Evolutionary conservation across 2,329 filamentous ascomycete species (phyloP).

Genomic region (Pseudogymnoascus sp.): DNA sequence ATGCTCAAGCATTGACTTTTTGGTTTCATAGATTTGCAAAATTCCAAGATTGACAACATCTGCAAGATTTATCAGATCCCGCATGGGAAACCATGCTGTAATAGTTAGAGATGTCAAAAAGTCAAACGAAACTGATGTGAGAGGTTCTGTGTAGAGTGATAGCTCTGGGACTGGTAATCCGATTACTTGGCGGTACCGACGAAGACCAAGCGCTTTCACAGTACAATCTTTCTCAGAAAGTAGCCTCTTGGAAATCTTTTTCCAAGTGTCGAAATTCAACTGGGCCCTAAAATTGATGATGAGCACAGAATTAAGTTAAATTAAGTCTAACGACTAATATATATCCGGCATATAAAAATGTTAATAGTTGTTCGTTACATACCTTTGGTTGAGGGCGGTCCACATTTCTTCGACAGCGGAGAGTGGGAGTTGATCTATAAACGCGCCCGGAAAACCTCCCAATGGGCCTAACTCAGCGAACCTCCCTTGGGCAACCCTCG

Average conservation of each 20-base stretch:
- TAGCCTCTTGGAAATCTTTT: slow-evolving; percentile 23
- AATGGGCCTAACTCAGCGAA: neutral
- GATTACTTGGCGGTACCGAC: slow-evolving; percentile 23
- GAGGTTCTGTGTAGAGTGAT: slow-evolving; percentile 21
- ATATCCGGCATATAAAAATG: neutral
- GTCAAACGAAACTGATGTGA: slow-evolving; percentile 25
- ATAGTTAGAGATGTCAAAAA: slow-evolving; percentile 29
- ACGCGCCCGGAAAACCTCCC: neutral
- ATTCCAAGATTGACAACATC: slow-evolving; percentile 25
- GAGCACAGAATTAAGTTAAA: neutral
- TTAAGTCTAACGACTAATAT: neutral
- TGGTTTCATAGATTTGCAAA: slow-evolving; percentile 25
- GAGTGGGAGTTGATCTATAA: neutral
- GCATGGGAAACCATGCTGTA: slow-evolving; percentile 20
- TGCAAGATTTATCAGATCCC: slow-evolving; percentile 27
- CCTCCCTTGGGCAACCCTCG: neutral
- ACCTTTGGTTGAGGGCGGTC: slow-evolving; percentile 21
- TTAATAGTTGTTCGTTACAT: neutral
- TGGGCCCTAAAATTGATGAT: slow-evolving; percentile 16
- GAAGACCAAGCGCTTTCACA: slow-evolving; percentile 16
- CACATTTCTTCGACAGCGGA: slow-evolving; percentile 19
- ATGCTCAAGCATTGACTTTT: neutral
- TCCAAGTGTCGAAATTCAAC: slow-evolving; percentile 25
- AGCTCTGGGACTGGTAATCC: slow-evolving; percentile 19
- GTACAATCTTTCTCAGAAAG: slow-evolving; percentile 16